A percentile compares a stretch with the other conserved stretches of the same genome.
Conservation (phyloP, 1,284 basidiomycete genomes). For the Psilocybe mexicana region DNA sequence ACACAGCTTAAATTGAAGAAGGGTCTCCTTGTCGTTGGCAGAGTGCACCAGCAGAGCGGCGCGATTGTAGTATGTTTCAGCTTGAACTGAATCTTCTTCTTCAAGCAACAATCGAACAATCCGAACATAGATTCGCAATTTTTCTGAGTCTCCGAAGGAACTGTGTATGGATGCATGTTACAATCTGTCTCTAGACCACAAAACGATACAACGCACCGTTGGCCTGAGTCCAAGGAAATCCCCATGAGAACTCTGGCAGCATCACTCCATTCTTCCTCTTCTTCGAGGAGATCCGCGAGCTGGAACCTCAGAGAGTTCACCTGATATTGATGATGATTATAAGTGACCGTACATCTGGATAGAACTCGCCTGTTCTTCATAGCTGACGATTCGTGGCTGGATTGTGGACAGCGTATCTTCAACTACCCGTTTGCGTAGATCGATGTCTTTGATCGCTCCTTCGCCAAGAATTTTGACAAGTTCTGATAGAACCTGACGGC, state of each 20-base stretch:
- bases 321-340: conserved; percentile 41
- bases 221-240: conserved; percentile 90
- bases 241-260: conserved; percentile 91
- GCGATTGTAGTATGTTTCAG: conserved; percentile 95
- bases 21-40: conserved; percentile 73
- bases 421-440: conserved; percentile 67
- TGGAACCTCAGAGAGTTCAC: conserved; percentile 83
- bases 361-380: conserved; percentile 86
- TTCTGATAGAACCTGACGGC: conserved; percentile 81
- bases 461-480: conserved; percentile 68
- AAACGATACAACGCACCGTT: conserved; percentile 54
- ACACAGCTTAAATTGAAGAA: conserved; percentile 83
- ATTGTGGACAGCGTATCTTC: conserved; percentile 71
- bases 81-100: conserved; percentile 91
- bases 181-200: not conserved
- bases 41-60: conserved; percentile 89
- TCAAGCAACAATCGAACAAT: conserved; percentile 95
- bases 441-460: conserved; percentile 53
- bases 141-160: conserved; percentile 79
- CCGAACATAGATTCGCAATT: conserved; percentile 88
- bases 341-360: not conserved
- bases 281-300: conserved; percentile 86
- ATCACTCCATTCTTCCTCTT: conserved; percentile 90
- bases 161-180: conserved; percentile 35
- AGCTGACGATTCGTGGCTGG: conserved; percentile 80